Base-by-base conservation (phyloP, 495 filamentous ascomycete genomes). In the Halenospora varia region DNA sequence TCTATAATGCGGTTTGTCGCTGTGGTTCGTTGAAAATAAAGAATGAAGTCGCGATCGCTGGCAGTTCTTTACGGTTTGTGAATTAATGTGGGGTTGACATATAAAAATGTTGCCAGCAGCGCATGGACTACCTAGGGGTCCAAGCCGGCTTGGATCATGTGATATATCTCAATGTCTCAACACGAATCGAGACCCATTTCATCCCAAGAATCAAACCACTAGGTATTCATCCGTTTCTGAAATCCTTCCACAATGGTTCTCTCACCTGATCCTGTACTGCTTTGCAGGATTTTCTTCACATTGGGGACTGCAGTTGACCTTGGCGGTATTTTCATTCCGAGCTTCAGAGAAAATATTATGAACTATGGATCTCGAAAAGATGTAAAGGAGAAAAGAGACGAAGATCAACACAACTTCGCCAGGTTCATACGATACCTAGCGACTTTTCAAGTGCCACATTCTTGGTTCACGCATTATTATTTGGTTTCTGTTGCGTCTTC, bases 401-500 rank as follows among this genome's bases (percentile, higher is more conserved):
- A 24, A 1, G 25, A 19, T 3, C 22, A 55, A 47, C 35, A 13
- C 25, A 51, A 29, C 1, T 17, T 47, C 13, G 19, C 18, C 6
- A 51, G 22, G 4, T 3, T 61, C 0, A 26, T 61, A 3, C 24
- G 62, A 8, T 52, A 24, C 17, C 8, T 61, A 47, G 59, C 48
- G 25, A 59, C 54, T 15, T 42, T 62, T 25, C 76, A 75, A 65
- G 88, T 97, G 10, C 92, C 95, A 2, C 94, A 97, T 69, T 74
- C 78, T 51, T 98, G 86, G 78, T 98, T 98, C 72, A 78, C 73
- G 8, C 86, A 92, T 55, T 98, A 96, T 71, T 98, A 98, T 66
- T 65, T 89, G 29, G 66, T 82, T 19, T 95, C 88, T 0, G 62
- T 93, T 1, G 62, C 74, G 3, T 86, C 84, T 42, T 92, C 87